Base-by-base conservation (phyloP, 495 filamentous ascomycete species). In the Trichocladium uniseriatum region DNA sequence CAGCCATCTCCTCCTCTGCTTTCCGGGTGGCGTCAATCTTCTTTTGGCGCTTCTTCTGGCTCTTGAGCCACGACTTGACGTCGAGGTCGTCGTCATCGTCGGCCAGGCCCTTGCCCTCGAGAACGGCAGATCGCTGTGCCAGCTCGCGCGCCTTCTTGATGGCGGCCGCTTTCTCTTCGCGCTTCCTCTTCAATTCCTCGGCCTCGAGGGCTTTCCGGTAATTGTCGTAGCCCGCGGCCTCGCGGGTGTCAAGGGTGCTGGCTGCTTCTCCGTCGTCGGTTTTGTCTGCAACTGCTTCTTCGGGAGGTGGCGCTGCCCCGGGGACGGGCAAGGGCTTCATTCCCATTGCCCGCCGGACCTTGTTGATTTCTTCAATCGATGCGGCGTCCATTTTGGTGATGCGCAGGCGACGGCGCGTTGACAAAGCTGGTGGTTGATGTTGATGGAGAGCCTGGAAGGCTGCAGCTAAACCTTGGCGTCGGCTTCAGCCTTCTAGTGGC, bases 351-450 rank as follows among this genome's bases (percentile, higher is more conserved):
- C 81, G 76, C 37, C 92, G 90, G 55, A 95, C 82, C 61, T 89
- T 86, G 75, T 98, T 98, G 39, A 88, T 86, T 74, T 95, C 87
- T 63, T 94, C 89, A 62, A 98, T 90, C 45, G 86, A 83, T 24
- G 90, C 79, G 56, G 81, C 75, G 73, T 91, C 86, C 86, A 91
- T 94, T 31, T 49, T 80, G 45, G 34, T 27, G 45, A 19, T 31
- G 22, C 19, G 20, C 4, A 27, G 41, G 41, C 24, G 4, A 11
- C 4, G 4, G 31, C 31, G 31, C 13, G 31, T 32, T 32, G 31
- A 16, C 5, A 43, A 49, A 24, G 29, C 18, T 40, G 8, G 38
- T 42, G 27, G 22, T 18, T 24, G 43, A 24, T 18, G 31, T 16
- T 8, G 8, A 13, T 24, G 24, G n/a, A 4, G 13, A 32, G 27